These are phyloP conservation scores for Alnus glutinosa DNA, from an alignment of 306 rosid species.

Conservation along the genomic window DNA sequence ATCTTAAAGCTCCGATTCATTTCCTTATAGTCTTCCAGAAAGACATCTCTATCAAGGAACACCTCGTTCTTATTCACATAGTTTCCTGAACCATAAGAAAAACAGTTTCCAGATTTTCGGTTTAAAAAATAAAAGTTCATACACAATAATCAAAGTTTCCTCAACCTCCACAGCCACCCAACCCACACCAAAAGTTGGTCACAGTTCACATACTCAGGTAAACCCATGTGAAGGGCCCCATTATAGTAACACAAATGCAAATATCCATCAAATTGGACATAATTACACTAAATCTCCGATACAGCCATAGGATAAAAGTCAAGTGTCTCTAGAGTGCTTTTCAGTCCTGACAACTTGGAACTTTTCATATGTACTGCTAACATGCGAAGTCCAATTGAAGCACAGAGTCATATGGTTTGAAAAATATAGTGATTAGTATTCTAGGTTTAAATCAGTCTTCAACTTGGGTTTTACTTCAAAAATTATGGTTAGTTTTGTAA, in stretches of 20 bases:
- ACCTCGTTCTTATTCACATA: slow-evolving; percentile 41
- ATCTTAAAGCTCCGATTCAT: slow-evolving; percentile 82
- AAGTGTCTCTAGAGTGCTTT: too few relatives aligned
- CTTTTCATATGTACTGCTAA: too few relatives aligned
- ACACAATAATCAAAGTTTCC: slow-evolving; percentile 17
- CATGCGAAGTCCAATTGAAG: not conserved
- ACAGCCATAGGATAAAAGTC: too few relatives aligned
- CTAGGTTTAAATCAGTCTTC: not conserved
- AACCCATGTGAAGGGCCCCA: not conserved
- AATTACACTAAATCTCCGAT: not conserved
- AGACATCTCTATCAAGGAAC: slow-evolving; percentile 65
- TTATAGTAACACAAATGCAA: not conserved
- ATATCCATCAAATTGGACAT: not conserved
- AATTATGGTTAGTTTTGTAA: not conserved
- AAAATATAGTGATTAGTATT: not conserved
- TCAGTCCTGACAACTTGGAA: too few relatives aligned
- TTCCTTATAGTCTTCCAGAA: slow-evolving; percentile 68
- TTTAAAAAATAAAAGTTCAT: slow-evolving; percentile 17
- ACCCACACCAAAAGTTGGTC: slow-evolving; percentile 3
- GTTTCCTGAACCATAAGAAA: slow-evolving; percentile 45
- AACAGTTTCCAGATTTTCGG: slow-evolving; percentile 17
- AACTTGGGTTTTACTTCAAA: too few relatives aligned
- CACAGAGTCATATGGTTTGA: not conserved
- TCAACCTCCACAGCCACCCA: slow-evolving; percentile 17
- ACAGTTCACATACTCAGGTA: slow-evolving; percentile 3